phyloP scores from a whole-genome alignment of 176 grass and related monocot species.

The Oryza coarctata region DNA sequence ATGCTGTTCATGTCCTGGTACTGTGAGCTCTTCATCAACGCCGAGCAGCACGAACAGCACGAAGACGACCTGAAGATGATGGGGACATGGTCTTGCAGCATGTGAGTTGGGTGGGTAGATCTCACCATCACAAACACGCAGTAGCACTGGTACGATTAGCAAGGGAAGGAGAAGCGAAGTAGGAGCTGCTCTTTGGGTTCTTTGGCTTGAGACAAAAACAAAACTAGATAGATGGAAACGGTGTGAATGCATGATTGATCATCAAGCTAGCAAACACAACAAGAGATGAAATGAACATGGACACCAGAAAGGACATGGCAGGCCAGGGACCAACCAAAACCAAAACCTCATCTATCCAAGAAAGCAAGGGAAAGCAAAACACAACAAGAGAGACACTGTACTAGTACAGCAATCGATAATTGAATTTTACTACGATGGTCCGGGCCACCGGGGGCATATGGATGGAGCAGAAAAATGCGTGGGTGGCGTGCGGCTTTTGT shows the following conservation, averaged over 20 bases:
- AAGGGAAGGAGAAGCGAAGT: background rate
- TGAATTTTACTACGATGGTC: background rate
- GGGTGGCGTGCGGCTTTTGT: constrained; percentile 42
- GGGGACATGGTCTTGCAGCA: background rate
- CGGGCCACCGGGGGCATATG: no score
- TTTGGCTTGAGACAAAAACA: background rate
- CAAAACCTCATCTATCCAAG: background rate
- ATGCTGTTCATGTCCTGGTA: background rate
- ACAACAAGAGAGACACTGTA: background rate
- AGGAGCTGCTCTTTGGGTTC: background rate
- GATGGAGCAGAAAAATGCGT: background rate
- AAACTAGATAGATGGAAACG: background rate
- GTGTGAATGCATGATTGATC: background rate
- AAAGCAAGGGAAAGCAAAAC: background rate
- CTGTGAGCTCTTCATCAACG: background rate
- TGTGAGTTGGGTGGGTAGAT: constrained; percentile 34
- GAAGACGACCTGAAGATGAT: background rate
- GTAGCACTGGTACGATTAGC: constrained; percentile 1
- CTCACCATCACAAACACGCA: constrained; percentile 32
- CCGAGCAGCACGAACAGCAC: background rate
- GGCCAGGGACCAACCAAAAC: background rate
- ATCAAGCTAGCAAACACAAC: background rate
- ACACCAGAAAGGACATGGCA: background rate
- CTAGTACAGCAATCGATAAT: background rate
- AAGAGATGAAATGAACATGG: background rate